Evolutionary conservation across 306 rosid species (phyloP), one percentile per base, ranked within the genome.

Genomic region (Quercus gilva): DNA sequence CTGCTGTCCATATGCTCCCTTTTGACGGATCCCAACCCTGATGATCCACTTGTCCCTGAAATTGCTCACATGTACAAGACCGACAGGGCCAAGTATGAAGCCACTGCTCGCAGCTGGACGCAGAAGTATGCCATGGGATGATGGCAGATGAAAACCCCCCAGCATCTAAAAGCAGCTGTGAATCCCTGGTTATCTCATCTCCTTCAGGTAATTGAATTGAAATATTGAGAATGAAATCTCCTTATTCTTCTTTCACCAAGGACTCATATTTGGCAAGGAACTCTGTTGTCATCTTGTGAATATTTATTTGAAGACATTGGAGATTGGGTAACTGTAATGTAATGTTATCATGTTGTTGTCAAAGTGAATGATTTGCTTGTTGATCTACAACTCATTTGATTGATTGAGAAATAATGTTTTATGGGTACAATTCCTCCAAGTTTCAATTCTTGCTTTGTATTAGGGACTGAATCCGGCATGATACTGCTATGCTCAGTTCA

Each of bases 21-120:
- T 81, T 78, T 91, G 92, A 94, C 97, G 4, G 95, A 91, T 78
- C 97, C 97, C 80, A 94, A 90, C 83, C 97, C 98, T 0, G 97
- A 94, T 14, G 98, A 94, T 73, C 98, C 96, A 1, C 97, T 90
- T 55, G 94, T 91, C 71, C 98, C 96, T 6, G 96, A 94, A 83
- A 94, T 94, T 35, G 98, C 97, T 1, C 98, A 91, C 87, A 94
- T 94, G 95, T 94, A 92, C 87, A 94, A 94, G 94, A 84, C 90
- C 0, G 97, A 94, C 88, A 84, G 87, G 82, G 83, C 84, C 58
- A 94, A 91, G 83, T 94, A 91, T 67, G 98, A 94, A 81, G 74
- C 94, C n/a, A 94, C 97, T n/a, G 95, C 98, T 73, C 98, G 95
- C 87, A 91, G 95, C 83, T 94, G 98, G 97, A 86, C 97, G 9